Percentiles rank a stretch among this genome's conserved stretches.
Evolutionary conservation across 1,284 basidiomycete species (phyloP).

Genomic region (Boletus hoseneyae): DNA sequence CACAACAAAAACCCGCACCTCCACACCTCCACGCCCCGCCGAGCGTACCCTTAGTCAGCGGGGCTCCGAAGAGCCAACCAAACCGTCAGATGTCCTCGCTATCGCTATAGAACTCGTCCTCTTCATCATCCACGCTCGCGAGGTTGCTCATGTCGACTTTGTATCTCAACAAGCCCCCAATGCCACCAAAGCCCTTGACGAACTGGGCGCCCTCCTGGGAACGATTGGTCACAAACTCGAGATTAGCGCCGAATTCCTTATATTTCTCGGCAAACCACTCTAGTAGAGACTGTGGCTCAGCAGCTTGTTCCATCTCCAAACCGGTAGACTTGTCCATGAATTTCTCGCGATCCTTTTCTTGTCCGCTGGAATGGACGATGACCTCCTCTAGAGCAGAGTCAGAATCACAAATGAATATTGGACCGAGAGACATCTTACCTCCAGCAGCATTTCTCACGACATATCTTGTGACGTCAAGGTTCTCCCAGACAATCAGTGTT

Average conservation of each 20-base stretch:
- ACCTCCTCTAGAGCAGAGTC: slow-evolving; percentile 62
- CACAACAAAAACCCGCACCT: slow-evolving; percentile 2
- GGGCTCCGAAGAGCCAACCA: slow-evolving; percentile 79
- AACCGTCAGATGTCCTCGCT: slow-evolving; percentile 82
- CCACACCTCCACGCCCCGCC: slow-evolving; percentile 47
- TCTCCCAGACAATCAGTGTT: slow-evolving; percentile 98
- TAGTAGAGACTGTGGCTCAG: slow-evolving; percentile 80
- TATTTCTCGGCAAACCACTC: slow-evolving; percentile 99
- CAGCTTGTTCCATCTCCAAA: slow-evolving; percentile 88
- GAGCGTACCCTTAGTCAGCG: slow-evolving; percentile 50
- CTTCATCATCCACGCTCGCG: slow-evolving; percentile 66
- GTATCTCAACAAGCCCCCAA: slow-evolving; percentile 93
- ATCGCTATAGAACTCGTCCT: slow-evolving; percentile 63
- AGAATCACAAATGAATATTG: not conserved
- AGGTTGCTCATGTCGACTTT: slow-evolving; percentile 92
- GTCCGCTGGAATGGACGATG: slow-evolving; percentile 77
- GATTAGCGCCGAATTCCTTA: slow-evolving; percentile 93
- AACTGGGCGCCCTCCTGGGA: slow-evolving; percentile 99
- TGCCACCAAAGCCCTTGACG: slow-evolving; percentile 98
- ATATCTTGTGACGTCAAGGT: slow-evolving; percentile 85
- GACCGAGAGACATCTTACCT: slow-evolving; percentile 46
- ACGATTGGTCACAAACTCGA: slow-evolving; percentile 86
- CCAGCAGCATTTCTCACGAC: slow-evolving; percentile 86
- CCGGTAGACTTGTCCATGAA: slow-evolving; percentile 95
- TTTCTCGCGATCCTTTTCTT: slow-evolving; percentile 89